Percentiles rank a stretch among this genome's conserved stretches.
phyloP scores from a whole-genome alignment of 1,284 basidiomycete species.

The Microbotryomycetes sp. region DNA sequence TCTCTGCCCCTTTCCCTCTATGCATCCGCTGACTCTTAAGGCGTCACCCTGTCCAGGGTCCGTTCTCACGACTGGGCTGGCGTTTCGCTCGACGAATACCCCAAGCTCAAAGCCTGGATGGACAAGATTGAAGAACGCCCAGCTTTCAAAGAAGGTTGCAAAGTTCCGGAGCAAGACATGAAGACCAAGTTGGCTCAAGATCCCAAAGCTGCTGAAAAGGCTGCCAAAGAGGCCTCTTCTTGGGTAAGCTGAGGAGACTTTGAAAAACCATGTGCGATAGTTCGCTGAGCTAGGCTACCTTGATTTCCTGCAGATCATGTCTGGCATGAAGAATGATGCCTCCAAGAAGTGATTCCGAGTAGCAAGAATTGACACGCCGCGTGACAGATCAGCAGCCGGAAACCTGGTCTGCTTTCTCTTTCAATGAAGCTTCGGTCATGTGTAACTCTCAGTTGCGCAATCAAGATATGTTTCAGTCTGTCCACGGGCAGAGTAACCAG shows the following conservation, averaged over 20 bases:
- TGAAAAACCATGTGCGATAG: neutral
- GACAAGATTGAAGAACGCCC: slow-evolving; percentile 21
- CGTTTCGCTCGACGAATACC: slow-evolving; percentile 19
- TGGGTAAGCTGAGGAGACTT: neutral
- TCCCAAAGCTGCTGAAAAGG: slow-evolving; percentile 10
- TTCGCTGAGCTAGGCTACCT: neutral
- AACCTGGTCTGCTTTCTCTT: too few relatives aligned
- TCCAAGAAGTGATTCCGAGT: slow-evolving; percentile 5
- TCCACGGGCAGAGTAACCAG: too few relatives aligned
- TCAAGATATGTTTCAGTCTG: too few relatives aligned
- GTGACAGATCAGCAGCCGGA: too few relatives aligned
- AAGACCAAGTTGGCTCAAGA: too few relatives aligned
- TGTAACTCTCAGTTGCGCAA: too few relatives aligned
- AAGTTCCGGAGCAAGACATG: slow-evolving; percentile 12
- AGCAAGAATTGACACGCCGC: neutral
- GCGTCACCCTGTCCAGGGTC: too few relatives aligned
- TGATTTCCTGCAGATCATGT: slow-evolving; percentile 13
- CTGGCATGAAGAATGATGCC: neutral
- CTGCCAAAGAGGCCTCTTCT: slow-evolving; percentile 2
- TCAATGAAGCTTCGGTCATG: too few relatives aligned
- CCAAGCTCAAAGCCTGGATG: slow-evolving; percentile 22
- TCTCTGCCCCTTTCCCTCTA: too few relatives aligned
- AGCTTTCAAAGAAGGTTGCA: slow-evolving; percentile 20
- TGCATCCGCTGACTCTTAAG: too few relatives aligned
- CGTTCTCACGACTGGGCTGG: slow-evolving; percentile 23